A percentile compares a stretch with the other conserved stretches of the same genome.
These are phyloP conservation scores for Beauveria bassiana DNA, from an alignment of 2,329 filamentous ascomycete genomes.

Conservation along the genomic window DNA sequence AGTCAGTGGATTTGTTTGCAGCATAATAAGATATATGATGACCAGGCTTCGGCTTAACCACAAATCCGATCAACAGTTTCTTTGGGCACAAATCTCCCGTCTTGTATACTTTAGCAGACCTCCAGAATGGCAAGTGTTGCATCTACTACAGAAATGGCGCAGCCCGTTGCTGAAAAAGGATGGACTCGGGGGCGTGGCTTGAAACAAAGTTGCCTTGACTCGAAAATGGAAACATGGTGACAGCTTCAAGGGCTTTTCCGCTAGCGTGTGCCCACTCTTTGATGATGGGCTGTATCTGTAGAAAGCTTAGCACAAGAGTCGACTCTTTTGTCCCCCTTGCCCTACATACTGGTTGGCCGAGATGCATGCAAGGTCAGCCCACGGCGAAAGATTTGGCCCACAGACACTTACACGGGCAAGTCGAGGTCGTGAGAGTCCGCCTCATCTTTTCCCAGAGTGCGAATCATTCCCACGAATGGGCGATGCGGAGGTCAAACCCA, in stretches of 20 bases:
- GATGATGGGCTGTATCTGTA: neutral
- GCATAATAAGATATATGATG: neutral
- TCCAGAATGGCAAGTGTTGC: too few relatives aligned
- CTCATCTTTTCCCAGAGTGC: too few relatives aligned
- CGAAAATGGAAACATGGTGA: neutral
- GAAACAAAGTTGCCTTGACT: too few relatives aligned
- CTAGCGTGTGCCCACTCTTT: constrained; percentile 2
- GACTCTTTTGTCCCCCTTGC: neutral
- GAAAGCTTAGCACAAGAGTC: too few relatives aligned
- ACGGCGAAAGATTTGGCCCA: neutral
- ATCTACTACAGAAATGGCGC: too few relatives aligned
- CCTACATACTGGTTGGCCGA: neutral
- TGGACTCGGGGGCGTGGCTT: too few relatives aligned
- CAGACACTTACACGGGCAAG: neutral
- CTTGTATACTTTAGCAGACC: neutral
- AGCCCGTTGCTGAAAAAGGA: too few relatives aligned
- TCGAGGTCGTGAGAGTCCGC: neutral
- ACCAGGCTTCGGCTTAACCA: neutral
- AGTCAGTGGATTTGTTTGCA: too few relatives aligned
- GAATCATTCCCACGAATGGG: too few relatives aligned
- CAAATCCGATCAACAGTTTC: neutral
- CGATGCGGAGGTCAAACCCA: neutral
- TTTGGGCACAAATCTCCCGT: neutral
- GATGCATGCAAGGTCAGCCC: neutral
- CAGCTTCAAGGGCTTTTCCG: constrained; percentile 8